Evolutionary conservation across 352 stramenopile species (phyloP).

Genomic region (Globisporangium canariense): DNA sequence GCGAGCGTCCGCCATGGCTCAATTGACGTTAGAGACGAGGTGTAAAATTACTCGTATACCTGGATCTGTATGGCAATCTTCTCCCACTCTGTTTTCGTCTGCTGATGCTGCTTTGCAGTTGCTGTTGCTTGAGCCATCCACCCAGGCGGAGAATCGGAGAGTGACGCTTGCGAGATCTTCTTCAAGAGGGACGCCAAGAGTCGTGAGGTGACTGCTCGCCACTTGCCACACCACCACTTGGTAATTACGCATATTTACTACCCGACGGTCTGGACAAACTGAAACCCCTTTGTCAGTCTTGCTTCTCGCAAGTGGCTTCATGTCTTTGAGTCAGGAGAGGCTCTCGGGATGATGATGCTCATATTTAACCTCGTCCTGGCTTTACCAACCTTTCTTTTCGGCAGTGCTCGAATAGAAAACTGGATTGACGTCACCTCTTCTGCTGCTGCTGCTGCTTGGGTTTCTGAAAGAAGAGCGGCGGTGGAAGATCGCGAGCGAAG

Average conservation of each 20-base stretch:
- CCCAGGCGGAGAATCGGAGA: constrained; percentile 5
- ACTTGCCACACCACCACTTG: neutral
- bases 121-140: neutral
- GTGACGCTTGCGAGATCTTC: constrained; percentile 6
- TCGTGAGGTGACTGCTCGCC: constrained; percentile 3
- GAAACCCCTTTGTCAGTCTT: neutral
- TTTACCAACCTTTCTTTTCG: neutral
- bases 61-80: constrained; percentile 4
- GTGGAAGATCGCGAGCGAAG: constrained; percentile 24
- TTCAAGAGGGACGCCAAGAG: constrained; percentile 9
- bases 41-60: neutral
- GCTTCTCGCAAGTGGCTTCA: neutral
- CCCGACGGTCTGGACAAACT: neutral
- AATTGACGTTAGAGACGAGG: too few species aligned
- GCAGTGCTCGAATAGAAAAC: neutral
- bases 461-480: constrained; percentile 50
- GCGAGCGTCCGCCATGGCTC: constrained; percentile 18
- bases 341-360: neutral
- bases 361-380: neutral
- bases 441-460: constrained; percentile 13
- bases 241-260: constrained; percentile 15
- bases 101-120: neutral
- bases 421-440: constrained; percentile 11
- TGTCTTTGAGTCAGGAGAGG: neutral
- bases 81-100: neutral